Percentiles rank a stretch among this genome's conserved stretches.
Conservation (phyloP, 139 green algal genomes). For the Coelastrella sp. region DNA sequence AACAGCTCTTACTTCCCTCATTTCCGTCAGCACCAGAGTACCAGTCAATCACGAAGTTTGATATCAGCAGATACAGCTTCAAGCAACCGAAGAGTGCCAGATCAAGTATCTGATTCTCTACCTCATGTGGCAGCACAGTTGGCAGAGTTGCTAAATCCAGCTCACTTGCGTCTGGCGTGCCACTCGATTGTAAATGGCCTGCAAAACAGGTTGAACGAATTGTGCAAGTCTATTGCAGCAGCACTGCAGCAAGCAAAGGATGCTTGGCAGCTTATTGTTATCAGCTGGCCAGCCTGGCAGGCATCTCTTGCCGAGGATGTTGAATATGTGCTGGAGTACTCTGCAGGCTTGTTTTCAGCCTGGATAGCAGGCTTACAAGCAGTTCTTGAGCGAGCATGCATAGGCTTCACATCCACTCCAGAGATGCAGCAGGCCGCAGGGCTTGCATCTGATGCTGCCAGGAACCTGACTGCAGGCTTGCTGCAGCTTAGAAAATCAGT, state of each 20-base stretch:
- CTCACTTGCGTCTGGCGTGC: background rate
- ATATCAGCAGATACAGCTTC: background rate
- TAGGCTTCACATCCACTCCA: background rate
- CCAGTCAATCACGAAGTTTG: no score
- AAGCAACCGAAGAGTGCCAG: background rate
- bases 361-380: background rate
- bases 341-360: slow-evolving; percentile 5
- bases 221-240: background rate
- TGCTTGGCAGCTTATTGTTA: background rate
- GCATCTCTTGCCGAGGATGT: slow-evolving; percentile 5
- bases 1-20: background rate
- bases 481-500: background rate
- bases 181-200: background rate
- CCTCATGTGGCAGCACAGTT: background rate
- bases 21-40: background rate
- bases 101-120: background rate
- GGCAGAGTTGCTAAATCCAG: background rate
- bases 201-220: background rate
- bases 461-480: background rate
- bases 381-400: background rate
- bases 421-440: background rate
- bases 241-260: background rate
- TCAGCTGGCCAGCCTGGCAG: slow-evolving; percentile 23
- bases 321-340: slow-evolving; percentile 29
- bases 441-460: background rate